These are phyloP conservation scores for Metahyphopichia silvanorum DNA, from an alignment of 805 yeast species.

Conservation along the genomic window DNA sequence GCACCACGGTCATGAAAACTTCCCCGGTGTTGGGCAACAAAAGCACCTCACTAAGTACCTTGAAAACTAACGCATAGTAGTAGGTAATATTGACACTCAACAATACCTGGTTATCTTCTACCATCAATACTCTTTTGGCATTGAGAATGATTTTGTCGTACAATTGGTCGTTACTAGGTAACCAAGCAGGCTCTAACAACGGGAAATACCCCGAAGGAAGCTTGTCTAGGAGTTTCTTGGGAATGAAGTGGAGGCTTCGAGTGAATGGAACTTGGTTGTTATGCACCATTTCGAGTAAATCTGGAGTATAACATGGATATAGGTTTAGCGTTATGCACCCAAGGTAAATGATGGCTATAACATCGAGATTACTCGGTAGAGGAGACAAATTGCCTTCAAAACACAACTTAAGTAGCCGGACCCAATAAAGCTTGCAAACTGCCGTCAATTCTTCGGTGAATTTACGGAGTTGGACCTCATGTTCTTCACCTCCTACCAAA, in stretches of 20 bases:
- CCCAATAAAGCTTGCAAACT: constrained; percentile 33
- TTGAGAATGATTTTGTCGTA: constrained; percentile 17
- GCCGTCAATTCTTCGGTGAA: constrained; percentile 14
- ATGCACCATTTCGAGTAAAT: constrained; percentile 41
- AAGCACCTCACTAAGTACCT: constrained; percentile 38
- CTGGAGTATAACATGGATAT: constrained; percentile 48
- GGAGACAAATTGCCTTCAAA: not conserved
- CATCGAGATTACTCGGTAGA: constrained; percentile 25
- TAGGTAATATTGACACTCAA: constrained; percentile 16
- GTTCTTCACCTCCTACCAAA: constrained; percentile 8
- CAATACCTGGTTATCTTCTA: constrained; percentile 5
- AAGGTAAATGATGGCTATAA: constrained; percentile 44
- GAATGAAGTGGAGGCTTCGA: constrained; percentile 37
- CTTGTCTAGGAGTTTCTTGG: constrained; percentile 29
- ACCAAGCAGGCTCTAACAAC: constrained; percentile 35
- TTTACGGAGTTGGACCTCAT: constrained; percentile 6
- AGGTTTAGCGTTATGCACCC: constrained; percentile 45
- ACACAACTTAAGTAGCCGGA: constrained; percentile 13
- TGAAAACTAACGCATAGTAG: constrained; percentile 38
- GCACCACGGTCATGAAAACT: constrained; percentile 33
- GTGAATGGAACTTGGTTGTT: constrained; percentile 49
- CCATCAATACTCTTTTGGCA: constrained; percentile 6
- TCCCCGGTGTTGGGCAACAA: constrained; percentile 49
- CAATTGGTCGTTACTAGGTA: constrained; percentile 39
- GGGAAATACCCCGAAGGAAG: constrained; percentile 36